Evolutionary conservation across 441 rosid genomes (phyloP), one percentile per base, ranked within the genome.

Genomic region (Macaranga tanarius): DNA sequence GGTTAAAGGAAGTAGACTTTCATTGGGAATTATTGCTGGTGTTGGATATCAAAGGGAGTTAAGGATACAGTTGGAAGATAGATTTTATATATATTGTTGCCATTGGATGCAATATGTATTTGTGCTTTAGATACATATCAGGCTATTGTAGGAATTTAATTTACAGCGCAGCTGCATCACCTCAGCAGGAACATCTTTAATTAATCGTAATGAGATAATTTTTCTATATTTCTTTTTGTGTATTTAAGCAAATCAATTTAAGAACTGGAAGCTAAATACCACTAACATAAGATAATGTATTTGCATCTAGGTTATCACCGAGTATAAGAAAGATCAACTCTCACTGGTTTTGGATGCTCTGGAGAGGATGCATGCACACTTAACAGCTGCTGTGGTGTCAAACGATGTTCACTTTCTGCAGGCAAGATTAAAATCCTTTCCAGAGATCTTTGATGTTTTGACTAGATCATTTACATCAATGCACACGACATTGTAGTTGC

Each of bases 351-450:
- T 95, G 84, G 87, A 87, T 15, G 96, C 88, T 77, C 82, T 95
- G 67, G 98, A 92, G 81, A 87, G 84, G 80, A 95, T 95, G 98
- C 93, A 92, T 40, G 99, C 98, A 19, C 98, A 91, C 84, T 76
- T 95, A 79, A 92, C 99, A 0, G 99, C 98, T 17, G 99, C 99
- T 6, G 89, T 95, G 66, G 98, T 92, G 70, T 95, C 99, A 58
- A 95, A 95, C 20, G 95, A 95, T 81, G 92, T 83, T 57, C 81
- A 88, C 62, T 95, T 95, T 76, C 76, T 92, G 65, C 99, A 95
- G 97, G 99, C 79, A 77, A 80, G 73, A 42, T 55, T 63, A 54
- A 10, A 56, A 61, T 28, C 1, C 38, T 17, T 51, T 7, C 23
- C 34, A 7, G 13, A 31, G 44, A 63, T 42, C 1, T 20, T n/a